Base-by-base conservation (phyloP, 305 asterid species). In the Salvia sclarea region DNA sequence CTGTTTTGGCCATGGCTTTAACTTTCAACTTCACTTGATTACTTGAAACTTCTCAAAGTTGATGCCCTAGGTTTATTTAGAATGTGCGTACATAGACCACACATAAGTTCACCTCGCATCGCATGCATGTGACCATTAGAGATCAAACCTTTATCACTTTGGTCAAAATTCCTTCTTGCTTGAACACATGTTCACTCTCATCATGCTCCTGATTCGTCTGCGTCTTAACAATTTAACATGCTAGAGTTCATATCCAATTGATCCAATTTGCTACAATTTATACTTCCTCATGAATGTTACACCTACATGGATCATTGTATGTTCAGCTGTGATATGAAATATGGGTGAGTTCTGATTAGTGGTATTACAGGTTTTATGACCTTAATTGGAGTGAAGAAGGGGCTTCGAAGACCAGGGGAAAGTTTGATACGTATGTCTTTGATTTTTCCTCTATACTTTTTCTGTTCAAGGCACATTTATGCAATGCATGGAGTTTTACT, bases 301-400 rank as follows among this genome's bases (percentile, higher is more conserved):
- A 4, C 6, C 6, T 45, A 37, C 37, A 40, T 2, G 40, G 41
- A 12, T 53, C 31, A 5, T 40, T 24, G 17, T 54, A 5, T 35
- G 50, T 6, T 65, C 16, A 49, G 18, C 48, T 20, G 22, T 21
- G 56, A 53, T 8, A 66, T 17, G 56, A 53, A 11, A 66, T 17
- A 21, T 33, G 49, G 22, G 54, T 40, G 52, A 45, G 41, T 55
- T 75, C 54, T 43, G 18, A 50, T 59, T 64, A 38, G 66, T 69
- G 47, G 10, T 21, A 68, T 66, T 64, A 58, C 85, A 90, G 97
- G 78, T 90, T 80, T 70, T 90, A 93, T 95, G 97, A 90, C 79
- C 88, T 86, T 68, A 85, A 85, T 35, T 90, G 97, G 97, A 90
- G 95, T 61, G 85, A 80, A 61, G 78, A 85, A 52, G 95, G 93